phyloP scores from a whole-genome alignment of 495 filamentous ascomycete species.

The Xanthoparmelia taractica region DNA sequence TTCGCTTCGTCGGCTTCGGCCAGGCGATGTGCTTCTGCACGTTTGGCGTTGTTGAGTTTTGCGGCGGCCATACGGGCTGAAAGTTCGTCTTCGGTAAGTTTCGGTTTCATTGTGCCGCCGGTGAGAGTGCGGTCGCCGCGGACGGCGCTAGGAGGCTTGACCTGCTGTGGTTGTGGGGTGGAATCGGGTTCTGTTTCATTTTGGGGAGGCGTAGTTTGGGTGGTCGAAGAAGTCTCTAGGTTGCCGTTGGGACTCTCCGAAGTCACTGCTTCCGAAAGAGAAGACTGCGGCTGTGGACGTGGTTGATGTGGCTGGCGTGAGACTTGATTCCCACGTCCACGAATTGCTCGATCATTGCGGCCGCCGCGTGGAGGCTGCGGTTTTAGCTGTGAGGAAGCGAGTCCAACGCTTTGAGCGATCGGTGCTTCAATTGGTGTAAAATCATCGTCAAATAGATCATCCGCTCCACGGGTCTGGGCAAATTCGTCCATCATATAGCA shows the following conservation, averaged over 20 bases:
- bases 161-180: constrained; percentile 6
- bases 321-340: constrained; percentile 1
- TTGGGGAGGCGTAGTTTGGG: neutral
- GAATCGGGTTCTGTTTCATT: neutral
- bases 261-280: neutral
- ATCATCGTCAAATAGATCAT: constrained; percentile 67
- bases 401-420: constrained; percentile 22
- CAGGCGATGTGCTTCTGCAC: constrained; percentile 53
- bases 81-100: constrained; percentile 64
- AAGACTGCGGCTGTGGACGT: neutral
- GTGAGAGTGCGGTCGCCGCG: constrained; percentile 63
- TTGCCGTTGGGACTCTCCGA: neutral
- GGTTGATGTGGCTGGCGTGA: constrained; percentile 1
- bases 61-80: constrained; percentile 52
- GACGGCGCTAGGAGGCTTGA: constrained; percentile 44
- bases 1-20: constrained; percentile 61
- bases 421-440: constrained; percentile 53
- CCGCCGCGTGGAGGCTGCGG: neutral
- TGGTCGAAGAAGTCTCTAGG: neutral
- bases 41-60: constrained; percentile 48
- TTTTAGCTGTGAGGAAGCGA: constrained; percentile 1
- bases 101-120: constrained; percentile 54
- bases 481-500: constrained; percentile 40
- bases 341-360: constrained; percentile 2
- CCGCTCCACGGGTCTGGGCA: constrained; percentile 57